Base-by-base conservation (phyloP, 306 rosid genomes). In the Castanea crenata region DNA sequence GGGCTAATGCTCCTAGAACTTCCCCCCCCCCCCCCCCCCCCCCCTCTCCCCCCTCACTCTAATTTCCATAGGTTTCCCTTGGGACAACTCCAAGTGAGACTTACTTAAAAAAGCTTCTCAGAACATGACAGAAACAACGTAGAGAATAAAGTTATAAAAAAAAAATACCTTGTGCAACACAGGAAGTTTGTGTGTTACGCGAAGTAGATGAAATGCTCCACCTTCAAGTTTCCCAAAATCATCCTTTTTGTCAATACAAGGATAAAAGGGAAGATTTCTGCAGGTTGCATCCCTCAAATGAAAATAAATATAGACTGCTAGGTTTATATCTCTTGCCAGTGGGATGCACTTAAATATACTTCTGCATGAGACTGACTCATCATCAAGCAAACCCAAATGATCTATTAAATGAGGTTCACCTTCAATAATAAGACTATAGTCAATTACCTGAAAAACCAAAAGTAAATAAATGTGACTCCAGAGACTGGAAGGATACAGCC, bases 131-230 rank as follows among this genome's bases (percentile, higher is more conserved):
- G 46, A 55, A 72, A 75, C 38, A 71, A 76, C 29, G 57, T 32
- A 74, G 38, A 74, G 57, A 80, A 58, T 4, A 54, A 46, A 81
- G 80, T 67, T 59, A 21, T 8, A 8, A 7, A 34, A 2, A 7
- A 65, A 78, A 46, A 72, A 20, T 87, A 88, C 97, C 93, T 88
- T 94, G 59, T 76, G 86, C 59, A 81, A 82, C 27, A 64, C 75
- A 52, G 97, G 95, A 89, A 92, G 91, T 81, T 91, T 95, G 84
- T 92, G 98, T 76, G 86, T 87, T 75, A 92, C 79, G 74, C 74
- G 81, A 38, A 95, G 88, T 78, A 95, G 85, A 85, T 91, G 86
- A 88, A 87, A 95, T 75, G 79, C 81, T 83, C 92, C 92, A 80
- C 79, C 78, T 71, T 87, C 84, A 29, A 83, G 87, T 76, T 74